phyloP scores from a whole-genome alignment of 2,329 filamentous ascomycete genomes.

The Seiridium unicorne region DNA sequence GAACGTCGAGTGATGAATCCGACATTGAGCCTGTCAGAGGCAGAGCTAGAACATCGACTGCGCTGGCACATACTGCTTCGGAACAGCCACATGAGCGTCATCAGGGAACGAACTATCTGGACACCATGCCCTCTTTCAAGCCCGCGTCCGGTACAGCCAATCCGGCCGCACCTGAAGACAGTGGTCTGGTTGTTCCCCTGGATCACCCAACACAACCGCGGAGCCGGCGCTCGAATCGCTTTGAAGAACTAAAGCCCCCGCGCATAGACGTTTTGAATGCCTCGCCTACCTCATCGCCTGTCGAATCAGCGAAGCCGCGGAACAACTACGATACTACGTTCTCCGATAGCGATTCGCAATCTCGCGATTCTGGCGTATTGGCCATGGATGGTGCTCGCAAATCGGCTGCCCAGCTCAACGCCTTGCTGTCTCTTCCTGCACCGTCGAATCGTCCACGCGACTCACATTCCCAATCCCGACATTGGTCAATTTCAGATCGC shows the following conservation, averaged over 20 bases:
- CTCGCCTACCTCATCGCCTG: slow-evolving; percentile 34
- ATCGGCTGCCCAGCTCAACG: slow-evolving; percentile 34
- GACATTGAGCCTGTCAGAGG: slow-evolving; percentile 42
- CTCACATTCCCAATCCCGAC: slow-evolving; percentile 26
- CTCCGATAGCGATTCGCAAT: slow-evolving; percentile 37
- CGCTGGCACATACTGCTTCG: slow-evolving; percentile 32
- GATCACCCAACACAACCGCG: slow-evolving; percentile 25
- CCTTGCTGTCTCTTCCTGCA: slow-evolving; percentile 25
- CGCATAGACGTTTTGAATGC: slow-evolving; percentile 45
- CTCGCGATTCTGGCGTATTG: slow-evolving; percentile 20
- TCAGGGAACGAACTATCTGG: slow-evolving; percentile 45
- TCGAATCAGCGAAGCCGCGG: slow-evolving; percentile 17
- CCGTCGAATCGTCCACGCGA: slow-evolving; percentile 6
- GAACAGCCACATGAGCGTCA: slow-evolving; percentile 28
- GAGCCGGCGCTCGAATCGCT: slow-evolving; percentile 41
- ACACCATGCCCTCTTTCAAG: slow-evolving; percentile 50
- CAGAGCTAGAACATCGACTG: slow-evolving; percentile 33
- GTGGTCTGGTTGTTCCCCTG: slow-evolving; percentile 10
- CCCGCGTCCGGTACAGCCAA: slow-evolving; percentile 29
- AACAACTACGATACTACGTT: slow-evolving; percentile 30
- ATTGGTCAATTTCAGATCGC: slow-evolving; percentile 53
- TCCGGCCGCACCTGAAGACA: slow-evolving; percentile 14
- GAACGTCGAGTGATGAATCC: slow-evolving; percentile 47
- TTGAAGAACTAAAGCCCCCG: slow-evolving; percentile 48
- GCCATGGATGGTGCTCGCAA: slow-evolving; percentile 25